Evolutionary conservation across 2,329 filamentous ascomycete species (phyloP).

Genomic region (Emydomyces testavorans): DNA sequence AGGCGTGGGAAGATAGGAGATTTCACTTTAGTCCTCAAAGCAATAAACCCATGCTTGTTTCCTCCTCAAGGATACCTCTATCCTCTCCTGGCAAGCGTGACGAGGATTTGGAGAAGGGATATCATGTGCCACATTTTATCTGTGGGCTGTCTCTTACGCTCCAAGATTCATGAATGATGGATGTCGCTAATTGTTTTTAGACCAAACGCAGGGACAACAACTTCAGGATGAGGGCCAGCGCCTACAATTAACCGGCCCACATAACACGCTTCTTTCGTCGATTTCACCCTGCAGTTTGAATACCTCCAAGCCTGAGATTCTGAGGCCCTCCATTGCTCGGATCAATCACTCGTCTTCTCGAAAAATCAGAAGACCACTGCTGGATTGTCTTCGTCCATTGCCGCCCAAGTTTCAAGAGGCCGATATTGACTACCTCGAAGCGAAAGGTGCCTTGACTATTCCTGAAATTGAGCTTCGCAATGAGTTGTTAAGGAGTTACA

Average conservation of each 20-base stretch:
- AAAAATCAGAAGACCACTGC: slow-evolving; percentile 39
- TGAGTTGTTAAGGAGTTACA: slow-evolving; percentile 68
- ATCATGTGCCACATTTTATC: slow-evolving; percentile 53
- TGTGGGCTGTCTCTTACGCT: slow-evolving; percentile 39
- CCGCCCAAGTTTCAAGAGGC: slow-evolving; percentile 65
- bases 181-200: slow-evolving; percentile 21
- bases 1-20: slow-evolving; percentile 27
- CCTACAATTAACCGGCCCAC: slow-evolving; percentile 35
- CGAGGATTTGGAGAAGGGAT: slow-evolving; percentile 39
- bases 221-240: slow-evolving; percentile 38
- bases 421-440: slow-evolving; percentile 69
- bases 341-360: slow-evolving; percentile 36
- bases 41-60: slow-evolving; percentile 22
- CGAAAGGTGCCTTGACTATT: slow-evolving; percentile 73
- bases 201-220: slow-evolving; percentile 39
- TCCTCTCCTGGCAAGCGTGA: slow-evolving; percentile 39
- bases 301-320: slow-evolving; percentile 22
- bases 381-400: slow-evolving; percentile 66
- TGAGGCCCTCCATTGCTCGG: slow-evolving; percentile 15
- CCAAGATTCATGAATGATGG: not conserved
- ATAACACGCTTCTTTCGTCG: slow-evolving; percentile 27
- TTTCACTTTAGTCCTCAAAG: slow-evolving; percentile 22
- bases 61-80: slow-evolving; percentile 21
- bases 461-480: slow-evolving; percentile 61
- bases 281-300: slow-evolving; percentile 29